Evolutionary conservation across 2,329 filamentous ascomycete species (phyloP).

Genomic region (Aureobasidium sp.): DNA sequence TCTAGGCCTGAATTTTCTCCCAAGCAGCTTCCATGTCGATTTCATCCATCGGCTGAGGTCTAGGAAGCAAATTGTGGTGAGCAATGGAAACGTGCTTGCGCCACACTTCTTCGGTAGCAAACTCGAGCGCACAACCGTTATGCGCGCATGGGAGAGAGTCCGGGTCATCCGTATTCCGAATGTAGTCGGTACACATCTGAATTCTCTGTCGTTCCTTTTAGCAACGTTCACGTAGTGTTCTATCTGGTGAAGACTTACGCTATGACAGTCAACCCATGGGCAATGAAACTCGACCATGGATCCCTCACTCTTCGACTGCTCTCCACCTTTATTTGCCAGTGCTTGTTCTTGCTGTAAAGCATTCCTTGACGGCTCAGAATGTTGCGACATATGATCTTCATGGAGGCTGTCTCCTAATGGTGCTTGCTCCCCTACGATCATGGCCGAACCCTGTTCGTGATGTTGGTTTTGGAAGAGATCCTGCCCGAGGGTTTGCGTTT

Average conservation of each 20-base stretch:
- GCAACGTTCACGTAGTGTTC: neutral
- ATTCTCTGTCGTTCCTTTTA: neutral
- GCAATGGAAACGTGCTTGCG: constrained; percentile 19
- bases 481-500: neutral
- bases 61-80: constrained; percentile 22
- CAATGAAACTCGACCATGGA: neutral
- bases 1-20: neutral
- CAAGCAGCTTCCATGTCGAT: constrained; percentile 2
- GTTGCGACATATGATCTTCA: neutral
- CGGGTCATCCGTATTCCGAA: neutral
- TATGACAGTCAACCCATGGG: constrained; percentile 12
- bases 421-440: neutral
- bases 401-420: neutral
- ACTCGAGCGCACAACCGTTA: constrained; percentile 19
- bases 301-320: neutral
- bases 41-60: neutral
- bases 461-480: neutral
- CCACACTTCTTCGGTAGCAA: constrained; percentile 20
- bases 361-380: neutral
- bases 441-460: neutral
- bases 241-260: neutral
- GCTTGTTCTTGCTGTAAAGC: neutral
- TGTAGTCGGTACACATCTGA: neutral
- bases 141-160: constrained; percentile 19
- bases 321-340: neutral